Evolutionary conservation across 805 yeast species (phyloP).

Genomic region (Sugiyamaella chiloensis): DNA sequence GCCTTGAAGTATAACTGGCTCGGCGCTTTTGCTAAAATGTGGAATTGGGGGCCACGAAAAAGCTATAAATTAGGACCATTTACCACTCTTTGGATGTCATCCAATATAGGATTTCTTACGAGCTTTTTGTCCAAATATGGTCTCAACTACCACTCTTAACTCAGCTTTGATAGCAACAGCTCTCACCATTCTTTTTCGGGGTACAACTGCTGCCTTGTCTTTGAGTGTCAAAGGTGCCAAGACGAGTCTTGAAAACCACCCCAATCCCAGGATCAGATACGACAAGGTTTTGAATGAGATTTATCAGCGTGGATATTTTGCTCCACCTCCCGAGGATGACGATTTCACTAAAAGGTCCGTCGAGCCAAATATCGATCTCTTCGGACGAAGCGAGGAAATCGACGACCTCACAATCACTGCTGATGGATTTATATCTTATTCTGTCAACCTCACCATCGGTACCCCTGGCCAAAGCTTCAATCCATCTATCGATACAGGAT

Average conservation of each 20-base stretch:
- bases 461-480: constrained; percentile 51
- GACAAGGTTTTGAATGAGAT: neutral
- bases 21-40: too few species aligned
- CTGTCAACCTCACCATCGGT: constrained; percentile 44
- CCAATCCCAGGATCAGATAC: neutral
- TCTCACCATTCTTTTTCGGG: neutral
- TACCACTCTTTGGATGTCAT: too few species aligned
- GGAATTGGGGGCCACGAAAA: too few species aligned
- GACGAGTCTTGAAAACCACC: neutral
- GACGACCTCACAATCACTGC: constrained; percentile 15
- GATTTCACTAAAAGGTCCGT: neutral
- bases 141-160: neutral
- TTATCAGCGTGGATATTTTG: neutral
- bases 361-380: neutral
- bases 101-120: too few species aligned
- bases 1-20: too few species aligned
- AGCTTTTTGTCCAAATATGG: too few species aligned
- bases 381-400: neutral
- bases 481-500: constrained; percentile 65
- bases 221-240: neutral
- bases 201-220: neutral
- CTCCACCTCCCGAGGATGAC: neutral
- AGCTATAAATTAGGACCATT: too few species aligned
- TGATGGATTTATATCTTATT: constrained; percentile 31
- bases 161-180: neutral